Evolutionary conservation across 2,329 filamentous ascomycete species (phyloP).

Genomic region (Thyridium curvatum): DNA sequence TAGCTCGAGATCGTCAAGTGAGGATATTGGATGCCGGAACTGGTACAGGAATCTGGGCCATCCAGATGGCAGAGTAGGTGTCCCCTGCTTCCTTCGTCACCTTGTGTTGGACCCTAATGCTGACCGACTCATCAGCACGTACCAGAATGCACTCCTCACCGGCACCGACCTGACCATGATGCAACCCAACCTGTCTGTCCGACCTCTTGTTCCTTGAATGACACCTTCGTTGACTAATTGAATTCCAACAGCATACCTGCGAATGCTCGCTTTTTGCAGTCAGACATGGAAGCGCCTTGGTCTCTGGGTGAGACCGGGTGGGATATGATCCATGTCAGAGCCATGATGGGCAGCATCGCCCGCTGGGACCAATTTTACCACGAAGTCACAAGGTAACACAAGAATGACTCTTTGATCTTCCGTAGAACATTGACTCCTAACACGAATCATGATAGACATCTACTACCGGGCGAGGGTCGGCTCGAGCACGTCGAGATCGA

Average conservation of each 20-base stretch:
- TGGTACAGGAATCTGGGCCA: constrained; percentile 87
- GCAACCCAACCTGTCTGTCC: constrained; percentile 47
- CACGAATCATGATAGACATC: constrained; percentile 48
- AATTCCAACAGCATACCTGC: constrained; percentile 54
- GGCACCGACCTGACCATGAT: constrained; percentile 58
- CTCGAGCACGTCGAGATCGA: constrained; percentile 91
- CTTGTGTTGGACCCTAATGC: constrained; percentile 1
- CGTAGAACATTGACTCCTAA: constrained; percentile 1
- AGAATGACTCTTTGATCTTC: constrained; percentile 1
- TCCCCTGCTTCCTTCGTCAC: background rate
- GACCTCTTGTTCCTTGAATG: background rate
- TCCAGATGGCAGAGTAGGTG: constrained; percentile 73
- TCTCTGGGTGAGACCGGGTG: constrained; percentile 46
- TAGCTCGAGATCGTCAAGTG: constrained; percentile 11
- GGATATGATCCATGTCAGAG: constrained; percentile 78
- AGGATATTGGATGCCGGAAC: constrained; percentile 65
- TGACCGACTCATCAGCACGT: constrained; percentile 6
- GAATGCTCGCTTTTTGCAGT: constrained; percentile 62
- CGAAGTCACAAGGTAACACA: constrained; percentile 54
- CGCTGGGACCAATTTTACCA: constrained; percentile 71
- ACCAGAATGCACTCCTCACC: constrained; percentile 49
- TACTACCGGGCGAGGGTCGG: constrained; percentile 67
- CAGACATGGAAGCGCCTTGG: constrained; percentile 78
- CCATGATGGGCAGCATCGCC: constrained; percentile 70
- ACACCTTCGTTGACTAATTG: background rate